phyloP scores from a whole-genome alignment of 371 early-diverging fungal species.

The Chytridiales sp. region DNA sequence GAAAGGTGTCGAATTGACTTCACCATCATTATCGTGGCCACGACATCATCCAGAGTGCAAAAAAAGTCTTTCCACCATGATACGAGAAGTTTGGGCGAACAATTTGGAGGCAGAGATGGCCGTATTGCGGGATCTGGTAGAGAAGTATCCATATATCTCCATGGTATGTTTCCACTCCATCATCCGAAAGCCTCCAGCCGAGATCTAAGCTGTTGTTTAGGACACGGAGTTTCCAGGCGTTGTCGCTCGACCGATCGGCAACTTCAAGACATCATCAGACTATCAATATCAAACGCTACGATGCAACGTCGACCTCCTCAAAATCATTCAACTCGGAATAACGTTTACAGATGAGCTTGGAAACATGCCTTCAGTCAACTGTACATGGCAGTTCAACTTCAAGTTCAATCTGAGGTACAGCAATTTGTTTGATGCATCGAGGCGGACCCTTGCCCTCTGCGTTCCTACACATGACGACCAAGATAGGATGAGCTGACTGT shows the following conservation, averaged over 20 bases:
- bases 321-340: slow-evolving; percentile 98
- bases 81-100: slow-evolving; percentile 75
- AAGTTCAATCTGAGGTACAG: slow-evolving; percentile 85
- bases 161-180: slow-evolving; percentile 69
- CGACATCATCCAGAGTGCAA: no score
- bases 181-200: not conserved
- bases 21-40: no score
- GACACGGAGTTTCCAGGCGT: slow-evolving; percentile 99
- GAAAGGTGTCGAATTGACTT: no score
- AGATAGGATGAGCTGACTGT: not conserved
- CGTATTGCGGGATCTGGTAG: slow-evolving; percentile 84
- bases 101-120: slow-evolving; percentile 97
- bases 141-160: slow-evolving; percentile 92
- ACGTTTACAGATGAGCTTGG: slow-evolving; percentile 94
- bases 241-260: slow-evolving; percentile 98
- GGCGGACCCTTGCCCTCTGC: not conserved
- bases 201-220: no score
- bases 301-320: slow-evolving; percentile 98
- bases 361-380: slow-evolving; percentile 81
- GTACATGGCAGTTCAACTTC: slow-evolving; percentile 99
- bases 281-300: slow-evolving; percentile 98
- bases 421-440: not conserved
- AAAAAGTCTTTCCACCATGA: slow-evolving; percentile 3
- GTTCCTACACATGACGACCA: not conserved
- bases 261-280: slow-evolving; percentile 91